Evolutionary conservation across 306 rosid species (phyloP).

Genomic region (Gastrolobium villosum): DNA sequence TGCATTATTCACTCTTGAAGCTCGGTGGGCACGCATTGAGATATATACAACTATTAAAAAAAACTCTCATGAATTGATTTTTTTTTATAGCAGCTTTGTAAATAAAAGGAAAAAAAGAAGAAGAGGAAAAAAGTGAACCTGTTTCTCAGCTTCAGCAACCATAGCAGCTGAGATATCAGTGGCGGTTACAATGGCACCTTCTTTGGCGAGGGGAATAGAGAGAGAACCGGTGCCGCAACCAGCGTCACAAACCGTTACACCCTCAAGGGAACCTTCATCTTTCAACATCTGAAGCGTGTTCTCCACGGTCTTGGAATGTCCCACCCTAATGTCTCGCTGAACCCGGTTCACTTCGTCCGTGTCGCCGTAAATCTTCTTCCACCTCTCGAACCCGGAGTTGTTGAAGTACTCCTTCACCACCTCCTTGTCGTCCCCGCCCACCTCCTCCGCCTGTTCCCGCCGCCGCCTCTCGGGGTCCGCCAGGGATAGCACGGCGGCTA

Average conservation of each 20-base stretch:
- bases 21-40: too few species aligned
- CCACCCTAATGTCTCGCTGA: slow-evolving; percentile 82
- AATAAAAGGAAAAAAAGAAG: background rate
- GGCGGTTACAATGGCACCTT: slow-evolving; percentile 76
- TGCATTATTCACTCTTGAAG: too few species aligned
- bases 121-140: slow-evolving; percentile 52
- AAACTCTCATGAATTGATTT: too few species aligned
- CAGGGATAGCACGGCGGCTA: slow-evolving; percentile 76
- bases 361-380: slow-evolving; percentile 96
- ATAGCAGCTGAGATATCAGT: slow-evolving; percentile 89
- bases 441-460: slow-evolving; percentile 81
- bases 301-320: slow-evolving; percentile 93
- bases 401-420: slow-evolving; percentile 95
- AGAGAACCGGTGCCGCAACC: slow-evolving; percentile 98
- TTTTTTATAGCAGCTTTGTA: too few species aligned
- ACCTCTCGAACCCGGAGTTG: slow-evolving; percentile 88
- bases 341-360: slow-evolving; percentile 91
- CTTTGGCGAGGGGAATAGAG: slow-evolving; percentile 88
- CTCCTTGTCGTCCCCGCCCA: slow-evolving; percentile 95
- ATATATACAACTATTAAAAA: too few species aligned
- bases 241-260: slow-evolving; percentile 84
- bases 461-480: slow-evolving; percentile 89
- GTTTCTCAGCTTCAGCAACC: slow-evolving; percentile 87
- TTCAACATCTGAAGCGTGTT: slow-evolving; percentile 72
- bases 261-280: slow-evolving; percentile 71